Base-by-base conservation (phyloP, 2,329 filamentous ascomycete genomes). In the Fusarium napiforme region DNA sequence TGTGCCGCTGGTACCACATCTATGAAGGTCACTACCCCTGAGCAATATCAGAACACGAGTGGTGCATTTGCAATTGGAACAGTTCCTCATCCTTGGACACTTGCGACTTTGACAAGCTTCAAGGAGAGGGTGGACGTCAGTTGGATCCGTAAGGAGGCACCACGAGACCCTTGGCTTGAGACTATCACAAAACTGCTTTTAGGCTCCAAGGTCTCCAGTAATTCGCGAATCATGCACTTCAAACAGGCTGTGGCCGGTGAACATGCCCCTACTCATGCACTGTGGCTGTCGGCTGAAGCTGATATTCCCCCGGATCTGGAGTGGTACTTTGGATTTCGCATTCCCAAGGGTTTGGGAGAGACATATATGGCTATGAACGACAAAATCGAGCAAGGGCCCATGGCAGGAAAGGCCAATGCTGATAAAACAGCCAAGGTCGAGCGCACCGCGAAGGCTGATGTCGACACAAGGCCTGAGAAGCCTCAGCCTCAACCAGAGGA, bases 51-150 rank as follows among this genome's bases (percentile, higher is more conserved):
- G 62, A 97, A 98, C 81, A 88, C 87, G 9, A 91, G 91, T 19
- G 86, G 86, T 4, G 80, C 92, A 21, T 98, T 95, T 84, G 94
- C 93, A 6, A 93, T 99, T 72, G 95, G 93, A 67, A 93, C 91
- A 2, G 92, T 98, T 18, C 96, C 96, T 1, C 96, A 99, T 80
- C 96, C 96, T 0, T 97, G 95, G 85, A 98, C 95, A 3, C 86
- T 94, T 46, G 88, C 91, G 60, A 89, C 90, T 18, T 85, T 98
- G 23, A 87, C 90, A 66, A 87, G 90, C 72, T 87, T 90, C 65
- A 86, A 89, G 45, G 86, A 90, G 5, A 83, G 87, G 4, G 84
- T 93, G 55, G 91, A 92, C 53, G 83, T 92, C 4, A 81, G 85
- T 12, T 92, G 90, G 84, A 88, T 95, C 69, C 89, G 92, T 50